phyloP scores from a whole-genome alignment of 2,329 filamentous ascomycete genomes.

The Diaporthe destruens region DNA sequence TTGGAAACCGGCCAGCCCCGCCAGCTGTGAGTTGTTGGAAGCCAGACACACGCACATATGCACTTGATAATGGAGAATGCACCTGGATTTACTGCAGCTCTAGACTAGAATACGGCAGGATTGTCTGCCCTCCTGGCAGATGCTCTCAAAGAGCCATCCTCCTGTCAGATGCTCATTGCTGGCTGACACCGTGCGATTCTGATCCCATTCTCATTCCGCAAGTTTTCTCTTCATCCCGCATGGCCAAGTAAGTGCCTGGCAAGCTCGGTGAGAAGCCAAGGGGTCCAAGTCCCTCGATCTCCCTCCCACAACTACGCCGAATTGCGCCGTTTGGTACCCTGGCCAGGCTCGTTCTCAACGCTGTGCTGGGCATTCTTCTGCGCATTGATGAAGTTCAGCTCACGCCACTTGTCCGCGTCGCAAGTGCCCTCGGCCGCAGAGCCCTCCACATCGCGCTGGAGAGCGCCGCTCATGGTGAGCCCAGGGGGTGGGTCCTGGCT shows the following conservation, averaged over 20 bases:
- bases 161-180: background rate
- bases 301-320: background rate
- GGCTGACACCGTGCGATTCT: too few relatives aligned
- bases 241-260: background rate
- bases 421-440: background rate
- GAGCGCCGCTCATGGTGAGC: conserved; percentile 14
- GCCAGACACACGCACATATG: background rate
- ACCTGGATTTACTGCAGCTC: background rate
- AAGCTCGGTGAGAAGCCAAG: background rate
- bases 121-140: background rate
- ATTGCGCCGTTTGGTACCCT: background rate
- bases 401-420: too few relatives aligned
- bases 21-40: background rate
- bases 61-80: background rate
- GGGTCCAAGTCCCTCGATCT: too few relatives aligned
- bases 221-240: background rate
- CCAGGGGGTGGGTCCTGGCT: background rate
- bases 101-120: background rate
- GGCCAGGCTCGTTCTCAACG: too few relatives aligned
- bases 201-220: background rate
- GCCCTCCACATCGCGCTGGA: background rate
- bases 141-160: background rate
- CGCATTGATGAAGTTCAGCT: too few relatives aligned
- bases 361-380: background rate
- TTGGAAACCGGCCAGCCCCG: background rate